These are phyloP conservation scores for Candida peoriensis DNA, from an alignment of 805 yeast genomes.

Conservation along the genomic window DNA sequence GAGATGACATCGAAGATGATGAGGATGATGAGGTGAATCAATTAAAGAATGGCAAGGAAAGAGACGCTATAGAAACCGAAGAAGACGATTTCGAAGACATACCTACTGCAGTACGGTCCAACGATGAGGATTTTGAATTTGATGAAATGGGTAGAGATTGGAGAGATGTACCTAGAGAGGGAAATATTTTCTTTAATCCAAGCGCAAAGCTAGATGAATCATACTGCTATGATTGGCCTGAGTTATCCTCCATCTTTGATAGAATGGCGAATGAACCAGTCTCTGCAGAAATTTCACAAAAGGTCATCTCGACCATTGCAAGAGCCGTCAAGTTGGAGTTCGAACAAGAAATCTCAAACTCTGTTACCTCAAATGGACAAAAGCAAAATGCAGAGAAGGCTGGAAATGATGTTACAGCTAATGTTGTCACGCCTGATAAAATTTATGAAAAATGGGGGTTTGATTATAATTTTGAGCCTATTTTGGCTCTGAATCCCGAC, in stretches of 20 bases:
- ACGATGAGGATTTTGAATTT: constrained; percentile 35
- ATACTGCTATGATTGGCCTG: constrained; percentile 18
- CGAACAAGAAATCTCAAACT: constrained; percentile 26
- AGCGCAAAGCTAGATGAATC: constrained; percentile 11
- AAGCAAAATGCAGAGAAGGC: constrained; percentile 21
- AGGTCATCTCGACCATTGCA: constrained; percentile 44
- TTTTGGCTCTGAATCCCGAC: constrained; percentile 46
- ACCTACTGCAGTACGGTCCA: constrained; percentile 32
- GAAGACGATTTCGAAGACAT: constrained; percentile 12
- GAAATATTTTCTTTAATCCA: constrained; percentile 35
- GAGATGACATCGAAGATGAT: constrained; percentile 15
- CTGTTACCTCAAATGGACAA: constrained; percentile 20
- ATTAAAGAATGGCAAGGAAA: constrained; percentile 3
- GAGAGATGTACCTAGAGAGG: constrained; percentile 66
- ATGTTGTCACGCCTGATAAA: constrained; percentile 40
- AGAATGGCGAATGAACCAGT: constrained; percentile 25
- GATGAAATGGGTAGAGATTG: constrained; percentile 64
- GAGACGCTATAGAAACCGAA: constrained; percentile 10
- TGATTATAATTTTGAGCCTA: constrained; percentile 43
- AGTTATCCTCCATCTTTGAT: constrained; percentile 21
- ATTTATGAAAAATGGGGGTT: constrained; percentile 43
- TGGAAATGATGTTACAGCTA: constrained; percentile 13
- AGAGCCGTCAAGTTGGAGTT: constrained; percentile 44
- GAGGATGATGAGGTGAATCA: constrained; percentile 6
- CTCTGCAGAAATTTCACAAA: constrained; percentile 30